Evolutionary conservation across 129 eudicot species (phyloP), one percentile per base, ranked within the genome.

Genomic region (Silybum marianum): DNA sequence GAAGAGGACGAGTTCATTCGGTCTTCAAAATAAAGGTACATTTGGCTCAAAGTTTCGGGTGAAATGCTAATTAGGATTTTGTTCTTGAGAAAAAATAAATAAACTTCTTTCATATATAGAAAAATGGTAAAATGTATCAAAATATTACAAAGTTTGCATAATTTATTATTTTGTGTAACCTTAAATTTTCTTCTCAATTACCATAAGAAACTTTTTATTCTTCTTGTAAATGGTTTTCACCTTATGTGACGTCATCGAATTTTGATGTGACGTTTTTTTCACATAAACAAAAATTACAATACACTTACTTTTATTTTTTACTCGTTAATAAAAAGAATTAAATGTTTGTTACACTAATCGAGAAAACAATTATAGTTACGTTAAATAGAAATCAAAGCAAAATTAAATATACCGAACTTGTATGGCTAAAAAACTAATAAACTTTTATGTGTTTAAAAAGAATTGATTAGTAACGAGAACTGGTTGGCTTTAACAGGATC

Each of bases 1-100:
- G 88, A 65, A 84, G 93, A 75, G 98, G 97, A 51, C 90, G 90
- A 8, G 78, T 85, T 68, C 99, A 90, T 87, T 86, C 93, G 0
- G 90, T 93, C 73, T 96, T 96, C 88, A 89, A 72, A 78, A 92
- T 88, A 24, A 90, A 93, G 98, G 99, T 91, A 81, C 30, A 9
- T 18, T 18, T 28, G 0, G 21, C 18, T 6, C 69, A 11, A 71
- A 5, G 54, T 30, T 24, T 40, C 9, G 5, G 16, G 1, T 28
- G 30, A 54, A 54, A 54, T 18, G 22, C 1, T 4, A 18, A 54
- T 16, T 54, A 54, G 22, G 22, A 16, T 54, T 54, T 54, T 54
- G 22, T 54, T 54, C 1, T 13, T 0, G 9, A 6, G 42, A 4
- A 38, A 38, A 38, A 38, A 6, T 1, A 46, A 46, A 10, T 46